A percentile compares a stretch with the other conserved stretches of the same genome.
These are phyloP conservation scores for Mitragyna speciosa DNA, from an alignment of 257 asterid genomes.

Conservation along the genomic window DNA sequence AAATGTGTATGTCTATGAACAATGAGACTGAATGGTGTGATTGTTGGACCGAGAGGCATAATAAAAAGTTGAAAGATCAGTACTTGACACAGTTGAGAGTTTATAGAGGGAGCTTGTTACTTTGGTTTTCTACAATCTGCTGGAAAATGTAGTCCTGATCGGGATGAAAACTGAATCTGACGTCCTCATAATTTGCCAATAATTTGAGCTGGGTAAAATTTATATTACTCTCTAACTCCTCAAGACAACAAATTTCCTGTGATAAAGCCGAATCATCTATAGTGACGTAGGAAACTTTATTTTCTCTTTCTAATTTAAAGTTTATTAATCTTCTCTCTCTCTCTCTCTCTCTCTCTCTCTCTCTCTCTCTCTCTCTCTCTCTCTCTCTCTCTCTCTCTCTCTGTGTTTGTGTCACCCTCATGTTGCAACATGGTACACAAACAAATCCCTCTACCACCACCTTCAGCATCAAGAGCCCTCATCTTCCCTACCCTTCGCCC, in stretches of 20 bases:
- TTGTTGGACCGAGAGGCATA: neutral
- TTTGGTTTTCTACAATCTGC: neutral
- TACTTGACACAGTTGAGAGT: neutral
- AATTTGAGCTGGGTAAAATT: too few species aligned
- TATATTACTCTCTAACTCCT: neutral
- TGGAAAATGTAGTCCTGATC: neutral
- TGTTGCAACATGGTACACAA: neutral
- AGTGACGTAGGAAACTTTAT: neutral
- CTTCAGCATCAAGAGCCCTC: neutral
- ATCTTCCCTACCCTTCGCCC: neutral
- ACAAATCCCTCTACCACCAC: neutral
- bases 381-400: too few species aligned
- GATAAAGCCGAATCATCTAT: neutral
- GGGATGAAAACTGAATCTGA: neutral
- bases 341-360: neutral
- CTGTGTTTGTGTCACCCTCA: neutral
- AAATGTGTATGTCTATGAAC: neutral
- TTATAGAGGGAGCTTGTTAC: neutral
- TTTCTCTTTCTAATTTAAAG: neutral
- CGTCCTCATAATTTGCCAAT: neutral
- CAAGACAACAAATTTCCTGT: neutral
- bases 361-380: neutral
- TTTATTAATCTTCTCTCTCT: too few species aligned
- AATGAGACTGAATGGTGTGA: neutral
- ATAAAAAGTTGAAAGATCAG: neutral